A percentile compares a stretch with the other conserved stretches of the same genome.
Conservation (phyloP, 2,329 filamentous ascomycete species). For the Alternaria sp. region DNA sequence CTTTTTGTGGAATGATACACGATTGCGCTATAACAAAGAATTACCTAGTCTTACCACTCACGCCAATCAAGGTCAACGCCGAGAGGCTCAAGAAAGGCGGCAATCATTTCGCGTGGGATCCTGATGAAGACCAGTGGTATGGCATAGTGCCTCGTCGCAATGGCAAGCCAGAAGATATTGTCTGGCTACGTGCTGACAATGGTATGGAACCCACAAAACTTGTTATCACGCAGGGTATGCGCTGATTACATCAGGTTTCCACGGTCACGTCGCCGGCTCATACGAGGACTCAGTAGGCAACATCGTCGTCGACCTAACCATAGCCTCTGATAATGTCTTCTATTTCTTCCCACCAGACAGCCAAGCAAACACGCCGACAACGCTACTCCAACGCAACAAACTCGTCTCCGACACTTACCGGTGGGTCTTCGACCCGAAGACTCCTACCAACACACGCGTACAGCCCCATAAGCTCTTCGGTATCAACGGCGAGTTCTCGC, state of each 20-base stretch:
- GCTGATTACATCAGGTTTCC: constrained; percentile 43
- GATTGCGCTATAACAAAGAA: constrained; percentile 54
- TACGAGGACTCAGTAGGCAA: constrained; percentile 53
- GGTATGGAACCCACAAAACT: constrained; percentile 45
- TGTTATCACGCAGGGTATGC: not conserved
- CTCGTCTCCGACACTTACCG: constrained; percentile 51
- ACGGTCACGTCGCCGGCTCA: constrained; percentile 55
- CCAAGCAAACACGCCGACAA: constrained; percentile 40
- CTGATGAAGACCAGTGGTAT: constrained; percentile 65
- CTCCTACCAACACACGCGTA: constrained; percentile 41
- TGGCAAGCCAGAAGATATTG: constrained; percentile 62
- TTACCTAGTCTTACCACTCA: constrained; percentile 52
- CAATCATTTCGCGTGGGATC: constrained; percentile 55
- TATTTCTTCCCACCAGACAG: constrained; percentile 53
- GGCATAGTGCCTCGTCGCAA: constrained; percentile 62
- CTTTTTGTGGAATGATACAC: constrained; percentile 53
- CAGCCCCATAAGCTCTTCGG: constrained; percentile 47
- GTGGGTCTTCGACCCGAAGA: constrained; percentile 53
- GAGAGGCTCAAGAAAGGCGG: constrained; percentile 52
- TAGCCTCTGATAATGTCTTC: constrained; percentile 57
- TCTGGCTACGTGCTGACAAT: constrained; percentile 62
- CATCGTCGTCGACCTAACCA: constrained; percentile 52
- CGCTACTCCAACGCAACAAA: constrained; percentile 54
- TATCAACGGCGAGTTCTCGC: constrained; percentile 56
- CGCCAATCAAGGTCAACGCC: constrained; percentile 48